phyloP scores from a whole-genome alignment of 2,329 filamentous ascomycete species.

The Aspergillus arachidicola region DNA sequence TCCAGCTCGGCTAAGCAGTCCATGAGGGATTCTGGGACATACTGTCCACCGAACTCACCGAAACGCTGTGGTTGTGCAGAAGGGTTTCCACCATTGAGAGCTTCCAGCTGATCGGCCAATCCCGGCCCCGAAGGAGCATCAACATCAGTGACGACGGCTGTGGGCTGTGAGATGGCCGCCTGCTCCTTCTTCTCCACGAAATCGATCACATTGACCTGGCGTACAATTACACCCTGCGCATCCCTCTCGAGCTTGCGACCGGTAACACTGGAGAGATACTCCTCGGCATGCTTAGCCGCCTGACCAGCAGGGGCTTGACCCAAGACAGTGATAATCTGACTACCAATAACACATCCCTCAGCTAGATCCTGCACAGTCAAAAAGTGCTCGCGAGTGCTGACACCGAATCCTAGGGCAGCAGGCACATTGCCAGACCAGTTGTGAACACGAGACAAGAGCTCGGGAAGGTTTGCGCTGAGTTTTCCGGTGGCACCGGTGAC shows the following conservation, averaged over 20 bases:
- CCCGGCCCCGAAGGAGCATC: constrained; percentile 62
- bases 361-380: constrained; percentile 78
- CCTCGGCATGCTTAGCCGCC: constrained; percentile 72
- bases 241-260: constrained; percentile 55
- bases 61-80: constrained; percentile 79
- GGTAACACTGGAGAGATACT: constrained; percentile 79
- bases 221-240: constrained; percentile 52
- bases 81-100: constrained; percentile 67
- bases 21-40: constrained; percentile 97
- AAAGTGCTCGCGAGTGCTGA: constrained; percentile 95
- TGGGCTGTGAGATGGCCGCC: constrained; percentile 52
- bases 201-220: constrained; percentile 72
- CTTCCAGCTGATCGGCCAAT: constrained; percentile 80
- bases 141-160: constrained; percentile 65
- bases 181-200: constrained; percentile 64
- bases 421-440: constrained; percentile 89
- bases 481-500: constrained; percentile 88
- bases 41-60: constrained; percentile 95
- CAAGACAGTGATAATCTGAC: constrained; percentile 86
- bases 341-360: constrained; percentile 95
- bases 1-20: constrained; percentile 92
- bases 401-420: constrained; percentile 91
- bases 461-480: constrained; percentile 78
- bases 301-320: constrained; percentile 67
- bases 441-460: constrained; percentile 82